Percentiles rank a stretch among this genome's conserved stretches.
Conservation (phyloP, 495 filamentous ascomycete species). For the Sphaerosporella brunnea region DNA sequence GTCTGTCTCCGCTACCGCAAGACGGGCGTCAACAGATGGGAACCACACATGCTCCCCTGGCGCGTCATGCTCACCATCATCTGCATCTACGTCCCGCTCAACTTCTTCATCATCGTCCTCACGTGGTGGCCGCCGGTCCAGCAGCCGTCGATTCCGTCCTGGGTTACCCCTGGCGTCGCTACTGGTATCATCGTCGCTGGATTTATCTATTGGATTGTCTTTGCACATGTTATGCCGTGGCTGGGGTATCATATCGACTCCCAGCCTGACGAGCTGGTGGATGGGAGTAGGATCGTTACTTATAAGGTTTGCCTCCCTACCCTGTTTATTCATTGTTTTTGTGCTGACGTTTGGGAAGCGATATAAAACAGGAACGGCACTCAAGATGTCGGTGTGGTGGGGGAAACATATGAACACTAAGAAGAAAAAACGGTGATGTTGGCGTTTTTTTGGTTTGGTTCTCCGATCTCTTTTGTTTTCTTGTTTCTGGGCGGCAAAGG, state of each 20-base stretch:
- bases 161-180: constrained; percentile 13
- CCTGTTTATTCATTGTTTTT: neutral
- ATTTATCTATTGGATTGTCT: constrained; percentile 17
- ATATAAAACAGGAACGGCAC: constrained; percentile 17
- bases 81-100: constrained; percentile 16
- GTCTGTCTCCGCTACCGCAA: constrained; percentile 10
- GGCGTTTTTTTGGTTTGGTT: neutral
- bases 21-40: constrained; percentile 5
- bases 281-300: constrained; percentile 19
- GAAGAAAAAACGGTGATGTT: neutral
- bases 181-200: constrained; percentile 19
- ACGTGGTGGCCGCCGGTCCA: constrained; percentile 18
- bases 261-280: constrained; percentile 14
- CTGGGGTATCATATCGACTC: constrained; percentile 19
- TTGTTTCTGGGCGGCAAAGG: too few relatives aligned
- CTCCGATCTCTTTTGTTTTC: too few relatives aligned
- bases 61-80: constrained; percentile 9
- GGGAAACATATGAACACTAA: constrained; percentile 5
- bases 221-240: constrained; percentile 13
- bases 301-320: constrained; percentile 11
- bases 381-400: constrained; percentile 11
- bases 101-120: constrained; percentile 18
- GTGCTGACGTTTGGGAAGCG: constrained; percentile 4
- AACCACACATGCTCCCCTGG: constrained; percentile 8
- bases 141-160: constrained; percentile 8